phyloP scores from a whole-genome alignment of 306 rosid species.

The Begonia fuchsioides region DNA sequence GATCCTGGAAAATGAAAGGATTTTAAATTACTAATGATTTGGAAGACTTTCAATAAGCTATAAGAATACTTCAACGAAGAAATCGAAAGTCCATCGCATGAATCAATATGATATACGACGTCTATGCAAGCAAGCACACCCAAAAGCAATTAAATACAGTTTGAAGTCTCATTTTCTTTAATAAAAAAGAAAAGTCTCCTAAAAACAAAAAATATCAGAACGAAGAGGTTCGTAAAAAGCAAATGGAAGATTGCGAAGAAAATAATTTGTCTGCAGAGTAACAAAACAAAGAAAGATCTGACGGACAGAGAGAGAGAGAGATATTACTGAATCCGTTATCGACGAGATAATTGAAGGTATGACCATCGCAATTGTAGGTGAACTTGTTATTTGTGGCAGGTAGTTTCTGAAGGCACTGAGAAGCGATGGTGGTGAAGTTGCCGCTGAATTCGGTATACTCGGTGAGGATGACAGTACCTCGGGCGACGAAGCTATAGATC shows the following conservation, averaged over 20 bases:
- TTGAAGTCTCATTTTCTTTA: too few relatives aligned
- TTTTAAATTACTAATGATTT: too few relatives aligned
- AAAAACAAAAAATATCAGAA: background rate
- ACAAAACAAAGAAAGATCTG: background rate
- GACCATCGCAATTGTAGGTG: slow-evolving; percentile 88
- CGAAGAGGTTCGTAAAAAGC: background rate
- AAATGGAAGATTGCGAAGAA: background rate
- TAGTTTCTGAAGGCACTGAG: slow-evolving; percentile 90
- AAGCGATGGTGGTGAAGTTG: slow-evolving; percentile 62
- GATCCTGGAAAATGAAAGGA: too few relatives aligned
- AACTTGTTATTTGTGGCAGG: slow-evolving; percentile 69
- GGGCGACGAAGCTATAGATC: slow-evolving; percentile 93
- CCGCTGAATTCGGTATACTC: slow-evolving; percentile 85
- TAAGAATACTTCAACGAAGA: too few relatives aligned
- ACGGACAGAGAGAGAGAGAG: slow-evolving; percentile 5
- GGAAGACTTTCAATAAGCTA: too few relatives aligned
- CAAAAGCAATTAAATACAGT: too few relatives aligned
- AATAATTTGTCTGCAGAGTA: background rate
- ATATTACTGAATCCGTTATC: slow-evolving; percentile 74
- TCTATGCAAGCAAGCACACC: too few relatives aligned
- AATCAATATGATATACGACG: too few relatives aligned
- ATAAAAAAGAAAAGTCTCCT: too few relatives aligned
- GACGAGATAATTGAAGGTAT: slow-evolving; percentile 88
- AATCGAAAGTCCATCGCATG: too few relatives aligned
- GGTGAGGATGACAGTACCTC: slow-evolving; percentile 68